Percentiles rank a stretch among this genome's conserved stretches.
Conservation (phyloP, 306 rosid genomes). For the Acacia confusa region DNA sequence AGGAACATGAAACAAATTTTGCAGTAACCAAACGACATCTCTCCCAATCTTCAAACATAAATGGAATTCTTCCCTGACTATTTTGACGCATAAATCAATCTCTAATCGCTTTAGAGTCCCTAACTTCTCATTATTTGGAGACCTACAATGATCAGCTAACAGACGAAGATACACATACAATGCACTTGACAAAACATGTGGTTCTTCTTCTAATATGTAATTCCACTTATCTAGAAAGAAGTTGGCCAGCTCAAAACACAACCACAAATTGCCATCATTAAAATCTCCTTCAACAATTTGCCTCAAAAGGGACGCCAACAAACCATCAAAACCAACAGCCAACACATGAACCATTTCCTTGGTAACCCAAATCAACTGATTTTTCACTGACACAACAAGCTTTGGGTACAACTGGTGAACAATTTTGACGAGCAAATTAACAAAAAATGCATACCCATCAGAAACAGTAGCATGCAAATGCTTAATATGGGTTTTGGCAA, state of each 20-base stretch:
- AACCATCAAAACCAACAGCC: slow-evolving; percentile 52
- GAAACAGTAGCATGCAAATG: slow-evolving; percentile 73
- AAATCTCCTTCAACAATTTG: slow-evolving; percentile 66
- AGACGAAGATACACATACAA: slow-evolving; percentile 69
- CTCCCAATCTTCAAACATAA: slow-evolving; percentile 76
- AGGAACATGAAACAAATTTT: slow-evolving; percentile 64
- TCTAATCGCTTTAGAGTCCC: slow-evolving; percentile 61
- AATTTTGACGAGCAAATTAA: slow-evolving; percentile 43
- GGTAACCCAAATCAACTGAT: slow-evolving; percentile 59
- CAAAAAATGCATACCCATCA: slow-evolving; percentile 61
- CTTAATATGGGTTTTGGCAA: slow-evolving; percentile 66
- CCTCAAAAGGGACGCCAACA: slow-evolving; percentile 66
- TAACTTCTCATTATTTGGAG: slow-evolving; percentile 31
- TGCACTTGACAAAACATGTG: slow-evolving; percentile 54
- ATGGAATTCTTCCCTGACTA: slow-evolving; percentile 61
- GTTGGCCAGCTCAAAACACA: slow-evolving; percentile 56
- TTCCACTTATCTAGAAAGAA: slow-evolving; percentile 54
- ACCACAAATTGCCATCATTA: slow-evolving; percentile 61
- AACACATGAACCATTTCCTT: slow-evolving; percentile 52
- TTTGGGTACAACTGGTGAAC: slow-evolving; percentile 55
- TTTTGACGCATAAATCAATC: slow-evolving; percentile 64
- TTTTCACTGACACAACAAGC: slow-evolving; percentile 46
- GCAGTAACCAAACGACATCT: slow-evolving; percentile 72
- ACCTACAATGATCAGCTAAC: slow-evolving; percentile 63
- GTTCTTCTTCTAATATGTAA: slow-evolving; percentile 50